These are phyloP conservation scores for Actinidia arguta DNA, from an alignment of 179 eudicot species.

Conservation along the genomic window DNA sequence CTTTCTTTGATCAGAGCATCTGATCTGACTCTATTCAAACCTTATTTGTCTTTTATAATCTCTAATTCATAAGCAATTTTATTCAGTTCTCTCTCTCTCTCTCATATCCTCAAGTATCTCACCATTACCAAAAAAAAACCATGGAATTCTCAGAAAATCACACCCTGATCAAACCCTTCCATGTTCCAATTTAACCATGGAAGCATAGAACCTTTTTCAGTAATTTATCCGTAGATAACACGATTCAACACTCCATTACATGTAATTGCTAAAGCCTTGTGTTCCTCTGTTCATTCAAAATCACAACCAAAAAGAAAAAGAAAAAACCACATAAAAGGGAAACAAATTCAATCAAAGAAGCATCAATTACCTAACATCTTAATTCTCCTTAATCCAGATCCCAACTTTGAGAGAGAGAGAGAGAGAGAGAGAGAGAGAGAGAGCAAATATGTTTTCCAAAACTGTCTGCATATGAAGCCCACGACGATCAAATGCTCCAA, in stretches of 20 bases:
- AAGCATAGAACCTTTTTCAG: too few species aligned
- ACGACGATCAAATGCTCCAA: not conserved
- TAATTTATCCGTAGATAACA: too few species aligned
- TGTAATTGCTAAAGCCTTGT: too few species aligned
- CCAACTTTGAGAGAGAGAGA: not conserved
- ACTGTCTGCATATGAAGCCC: not conserved
- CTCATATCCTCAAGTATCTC: constrained; percentile 13
- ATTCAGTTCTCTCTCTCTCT: constrained; percentile 2
- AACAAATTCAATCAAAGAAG: too few species aligned
- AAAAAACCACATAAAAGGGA: not conserved
- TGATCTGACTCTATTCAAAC: not conserved
- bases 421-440: too few species aligned
- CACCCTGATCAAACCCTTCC: too few species aligned
- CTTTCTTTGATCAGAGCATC: not conserved
- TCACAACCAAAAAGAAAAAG: too few species aligned
- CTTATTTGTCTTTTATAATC: too few species aligned
- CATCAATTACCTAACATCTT: not conserved
- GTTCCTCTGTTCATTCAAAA: too few species aligned
- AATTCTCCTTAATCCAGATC: not conserved
- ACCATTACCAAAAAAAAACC: not conserved
- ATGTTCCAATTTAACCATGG: too few species aligned
- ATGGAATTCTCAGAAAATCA: not conserved
- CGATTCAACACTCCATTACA: too few species aligned
- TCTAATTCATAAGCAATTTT: not conserved
- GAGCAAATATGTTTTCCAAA: too few species aligned